These are phyloP conservation scores for Apiospora phragmitis DNA, from an alignment of 2,329 filamentous ascomycete genomes.

Conservation along the genomic window DNA sequence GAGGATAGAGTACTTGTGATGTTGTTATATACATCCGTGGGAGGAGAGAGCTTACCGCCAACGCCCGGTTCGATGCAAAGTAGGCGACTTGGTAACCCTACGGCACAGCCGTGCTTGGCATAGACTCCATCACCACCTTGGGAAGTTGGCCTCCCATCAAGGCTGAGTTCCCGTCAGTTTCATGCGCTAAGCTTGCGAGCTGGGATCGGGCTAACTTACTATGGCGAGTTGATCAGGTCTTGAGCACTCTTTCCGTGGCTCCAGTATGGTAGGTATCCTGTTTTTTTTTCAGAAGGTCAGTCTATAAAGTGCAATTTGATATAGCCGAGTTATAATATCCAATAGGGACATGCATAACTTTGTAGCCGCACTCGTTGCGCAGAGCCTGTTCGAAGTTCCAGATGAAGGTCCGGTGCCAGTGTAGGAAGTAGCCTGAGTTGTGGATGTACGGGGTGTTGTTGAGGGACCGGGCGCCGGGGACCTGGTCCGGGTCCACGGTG, in stretches of 20 bases:
- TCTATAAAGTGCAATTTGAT: background rate
- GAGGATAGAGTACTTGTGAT: background rate
- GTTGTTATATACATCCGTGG: background rate
- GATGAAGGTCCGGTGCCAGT: slow-evolving; percentile 12
- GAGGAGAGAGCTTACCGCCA: slow-evolving; percentile 11
- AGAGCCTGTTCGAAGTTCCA: slow-evolving; percentile 13
- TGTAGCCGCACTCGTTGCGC: slow-evolving; percentile 40
- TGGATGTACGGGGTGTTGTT: background rate
- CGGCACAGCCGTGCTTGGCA: slow-evolving; percentile 20
- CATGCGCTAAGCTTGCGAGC: background rate
- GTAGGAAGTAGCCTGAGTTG: background rate
- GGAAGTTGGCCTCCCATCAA: slow-evolving; percentile 39
- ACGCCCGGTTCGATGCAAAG: slow-evolving; percentile 16
- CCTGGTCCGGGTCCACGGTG: slow-evolving; percentile 6
- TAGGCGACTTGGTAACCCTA: slow-evolving; percentile 16
- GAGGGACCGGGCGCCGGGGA: slow-evolving; percentile 3
- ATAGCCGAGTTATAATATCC: background rate
- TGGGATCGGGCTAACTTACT: slow-evolving; percentile 11
- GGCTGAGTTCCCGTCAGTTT: slow-evolving; percentile 10
- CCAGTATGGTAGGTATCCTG: slow-evolving; percentile 40
- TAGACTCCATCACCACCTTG: slow-evolving; percentile 31
- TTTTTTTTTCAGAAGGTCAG: slow-evolving; percentile 32
- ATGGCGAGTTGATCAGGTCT: slow-evolving; percentile 29
- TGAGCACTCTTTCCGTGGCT: slow-evolving; percentile 34
- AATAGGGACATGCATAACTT: slow-evolving; percentile 23